Base-by-base conservation (phyloP, 2,329 filamentous ascomycete genomes). In the Diaporthe ampelina region DNA sequence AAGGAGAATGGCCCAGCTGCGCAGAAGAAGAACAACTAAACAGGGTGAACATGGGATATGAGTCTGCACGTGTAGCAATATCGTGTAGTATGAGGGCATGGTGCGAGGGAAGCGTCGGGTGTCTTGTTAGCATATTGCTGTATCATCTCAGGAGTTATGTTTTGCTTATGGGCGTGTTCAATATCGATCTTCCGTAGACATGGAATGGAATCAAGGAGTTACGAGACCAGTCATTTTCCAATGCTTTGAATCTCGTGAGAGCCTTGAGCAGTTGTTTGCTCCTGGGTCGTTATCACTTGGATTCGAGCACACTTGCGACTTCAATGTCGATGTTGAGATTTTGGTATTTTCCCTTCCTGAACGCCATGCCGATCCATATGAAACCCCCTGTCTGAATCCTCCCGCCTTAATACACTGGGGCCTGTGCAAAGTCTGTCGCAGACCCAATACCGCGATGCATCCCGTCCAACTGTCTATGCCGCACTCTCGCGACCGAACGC, bases 1-100 rank as follows among this genome's bases (percentile, higher is more conserved):
- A 98, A 98, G 88, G 96, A 98, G 79, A 97, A 95, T 88, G 94
- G 95, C 0, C 94, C 95, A n/a, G 88, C 91, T 50, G 93, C 93
- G 43, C 94, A 97, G 84, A 97, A 95, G 91, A 97, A 95, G 86
- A 89, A 92, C 35, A 61, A 56, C 54, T 75, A 24, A 69, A 19
- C 59, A 17, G n/a, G 4, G 4, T 4, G 9, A 35, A 19, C 24
- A 13, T 3, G 21, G n/a, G 24, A 13, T 52, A 50, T 37, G 32
- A n/a, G 48, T 68, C 89, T 88, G 78, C 85, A 83, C 37, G 29
- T 13, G 37, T 37, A 4, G 29, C 37, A 37, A 10, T 37, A 37
- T 37, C 76, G 73, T 56, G 56, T 54, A 71, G 72, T 63, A 69
- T 50, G 73, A 54, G 32, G 10, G 43, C 48, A 15, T 29, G 52